phyloP scores from a whole-genome alignment of 192 early-diverging fungal species.

The Gigaspora rosea region DNA sequence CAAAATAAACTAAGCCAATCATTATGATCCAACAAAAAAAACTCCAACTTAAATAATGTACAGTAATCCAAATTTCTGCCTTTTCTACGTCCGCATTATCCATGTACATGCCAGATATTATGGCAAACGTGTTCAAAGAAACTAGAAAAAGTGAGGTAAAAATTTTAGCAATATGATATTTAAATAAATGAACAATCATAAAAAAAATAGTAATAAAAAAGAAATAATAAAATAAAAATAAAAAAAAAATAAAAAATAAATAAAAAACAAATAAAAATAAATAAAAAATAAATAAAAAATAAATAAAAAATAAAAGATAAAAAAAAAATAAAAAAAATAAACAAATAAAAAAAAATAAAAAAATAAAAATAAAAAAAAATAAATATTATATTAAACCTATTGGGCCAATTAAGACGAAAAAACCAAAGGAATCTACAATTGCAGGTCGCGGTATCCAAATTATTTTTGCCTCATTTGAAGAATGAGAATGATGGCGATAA shows the following conservation, averaged over 20 bases:
- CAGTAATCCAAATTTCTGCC: neutral
- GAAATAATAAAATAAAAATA: too few relatives aligned
- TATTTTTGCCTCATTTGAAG: neutral
- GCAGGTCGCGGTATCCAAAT: slow-evolving; percentile 3
- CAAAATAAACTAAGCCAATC: slow-evolving; percentile 12
- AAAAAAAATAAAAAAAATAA: too few relatives aligned
- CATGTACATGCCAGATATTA: neutral
- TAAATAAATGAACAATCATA: too few relatives aligned
- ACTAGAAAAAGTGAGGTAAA: neutral
- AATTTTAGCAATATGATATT: too few relatives aligned
- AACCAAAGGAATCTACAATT: slow-evolving; percentile 13
- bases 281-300: too few relatives aligned
- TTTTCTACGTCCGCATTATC: neutral
- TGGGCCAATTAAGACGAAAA: slow-evolving; percentile 11
- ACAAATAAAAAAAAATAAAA: too few relatives aligned
- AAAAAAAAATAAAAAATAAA: too few relatives aligned
- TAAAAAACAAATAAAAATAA: too few relatives aligned
- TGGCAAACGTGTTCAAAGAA: slow-evolving; percentile 17
- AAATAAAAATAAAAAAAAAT: too few relatives aligned
- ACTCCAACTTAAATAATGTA: slow-evolving; percentile 18
- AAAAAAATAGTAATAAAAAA: too few relatives aligned
- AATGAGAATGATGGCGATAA: neutral
- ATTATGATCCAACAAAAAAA: slow-evolving; percentile 24
- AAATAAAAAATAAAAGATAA: too few relatives aligned
- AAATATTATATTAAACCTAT: neutral